A percentile compares a stretch with the other conserved stretches of the same genome.
Evolutionary conservation across 108 stramenopile genomes (phyloP).

Genomic region (Ochromonas danica): DNA sequence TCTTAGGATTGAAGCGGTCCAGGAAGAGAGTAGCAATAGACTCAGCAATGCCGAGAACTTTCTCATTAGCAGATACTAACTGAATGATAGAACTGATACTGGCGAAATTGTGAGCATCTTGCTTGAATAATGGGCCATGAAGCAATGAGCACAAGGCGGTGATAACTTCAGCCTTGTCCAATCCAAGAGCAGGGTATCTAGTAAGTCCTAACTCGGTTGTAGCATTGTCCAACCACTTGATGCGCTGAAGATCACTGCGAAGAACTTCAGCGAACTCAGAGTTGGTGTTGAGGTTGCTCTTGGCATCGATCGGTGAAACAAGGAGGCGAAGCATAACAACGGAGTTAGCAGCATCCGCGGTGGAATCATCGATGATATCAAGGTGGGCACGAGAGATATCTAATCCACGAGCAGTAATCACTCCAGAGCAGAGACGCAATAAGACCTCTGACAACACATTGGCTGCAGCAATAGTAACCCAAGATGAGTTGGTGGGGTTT

Average conservation of each 20-base stretch:
- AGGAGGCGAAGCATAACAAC: constrained; percentile 80
- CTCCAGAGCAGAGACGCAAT: constrained; percentile 42
- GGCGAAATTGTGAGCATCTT: constrained; percentile 72
- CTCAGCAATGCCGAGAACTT: constrained; percentile 63
- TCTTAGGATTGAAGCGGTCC: constrained; percentile 76
- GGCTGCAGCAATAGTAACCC: constrained; percentile 85
- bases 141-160: constrained; percentile 78
- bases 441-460: constrained; percentile 76
- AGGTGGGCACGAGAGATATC: constrained; percentile 83
- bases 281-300: background rate
- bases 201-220: constrained; percentile 79
- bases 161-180: constrained; percentile 54
- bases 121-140: constrained; percentile 80
- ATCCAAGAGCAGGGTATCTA: constrained; percentile 4
- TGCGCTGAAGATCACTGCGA: constrained; percentile 64
- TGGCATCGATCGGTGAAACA: constrained; percentile 57
- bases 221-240: constrained; percentile 83
- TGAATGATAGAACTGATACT: constrained; percentile 71
- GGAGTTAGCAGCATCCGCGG: constrained; percentile 30
- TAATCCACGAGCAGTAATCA: constrained; percentile 75
- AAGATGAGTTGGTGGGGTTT: too few species aligned
- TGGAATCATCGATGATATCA: constrained; percentile 86
- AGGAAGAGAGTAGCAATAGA: constrained; percentile 82
- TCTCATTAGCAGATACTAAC: constrained; percentile 57
- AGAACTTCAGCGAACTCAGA: constrained; percentile 49